Evolutionary conservation across 371 early-diverging fungal genomes (phyloP).

Genomic region (Entomophthora muscae): DNA sequence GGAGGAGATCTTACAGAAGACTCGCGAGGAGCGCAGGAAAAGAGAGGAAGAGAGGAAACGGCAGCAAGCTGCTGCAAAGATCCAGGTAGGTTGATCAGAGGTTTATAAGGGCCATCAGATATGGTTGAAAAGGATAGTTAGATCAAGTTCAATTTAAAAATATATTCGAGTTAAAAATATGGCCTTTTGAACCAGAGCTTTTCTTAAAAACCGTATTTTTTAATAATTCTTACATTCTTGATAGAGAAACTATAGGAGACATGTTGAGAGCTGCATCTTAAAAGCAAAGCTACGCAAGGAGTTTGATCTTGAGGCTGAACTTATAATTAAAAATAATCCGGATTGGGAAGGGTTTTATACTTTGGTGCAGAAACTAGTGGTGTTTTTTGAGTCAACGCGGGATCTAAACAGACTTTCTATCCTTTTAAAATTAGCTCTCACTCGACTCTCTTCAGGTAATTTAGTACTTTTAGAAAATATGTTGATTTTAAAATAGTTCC

Average conservation of each 20-base stretch:
- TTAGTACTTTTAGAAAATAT: too few species aligned
- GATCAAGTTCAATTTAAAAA: neutral
- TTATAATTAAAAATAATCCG: neutral
- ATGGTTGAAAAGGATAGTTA: neutral
- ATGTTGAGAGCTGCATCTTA: neutral
- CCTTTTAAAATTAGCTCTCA: too few species aligned
- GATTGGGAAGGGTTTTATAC: neutral
- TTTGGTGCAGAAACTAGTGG: neutral
- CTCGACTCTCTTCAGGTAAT: too few species aligned
- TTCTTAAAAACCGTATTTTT: neutral
- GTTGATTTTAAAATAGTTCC: too few species aligned
- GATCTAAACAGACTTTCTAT: too few species aligned
- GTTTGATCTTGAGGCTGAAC: neutral
- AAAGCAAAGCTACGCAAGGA: neutral
- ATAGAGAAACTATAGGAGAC: neutral
- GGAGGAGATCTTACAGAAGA: constrained; percentile 40
- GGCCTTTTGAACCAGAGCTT: neutral
- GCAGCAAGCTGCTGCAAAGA: constrained; percentile 28
- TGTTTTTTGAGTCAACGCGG: too few species aligned
- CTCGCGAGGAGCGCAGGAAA: constrained; percentile 50
- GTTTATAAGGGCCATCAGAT: neutral
- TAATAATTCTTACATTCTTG: neutral
- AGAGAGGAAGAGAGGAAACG: constrained; percentile 52
- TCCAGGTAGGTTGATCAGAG: constrained; percentile 35
- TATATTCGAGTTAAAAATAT: neutral